Evolutionary conservation across 495 filamentous ascomycete species (phyloP).

Genomic region (Lentithecium fluviatile): DNA sequence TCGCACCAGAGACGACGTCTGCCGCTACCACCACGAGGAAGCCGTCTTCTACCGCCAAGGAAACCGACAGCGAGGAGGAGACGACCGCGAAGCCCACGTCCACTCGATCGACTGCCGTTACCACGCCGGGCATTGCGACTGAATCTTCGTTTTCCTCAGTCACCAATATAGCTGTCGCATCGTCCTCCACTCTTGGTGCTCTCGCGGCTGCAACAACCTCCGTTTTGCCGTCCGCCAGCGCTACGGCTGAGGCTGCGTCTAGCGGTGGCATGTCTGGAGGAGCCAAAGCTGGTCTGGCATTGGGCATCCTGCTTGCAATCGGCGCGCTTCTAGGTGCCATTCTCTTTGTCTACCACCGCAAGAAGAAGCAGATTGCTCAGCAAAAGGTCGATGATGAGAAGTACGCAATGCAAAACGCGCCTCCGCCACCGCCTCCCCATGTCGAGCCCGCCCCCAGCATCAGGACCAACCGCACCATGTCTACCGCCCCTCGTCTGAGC

Average conservation of each 20-base stretch:
- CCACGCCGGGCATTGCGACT: not conserved
- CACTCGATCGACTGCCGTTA: not conserved
- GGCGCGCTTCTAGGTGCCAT: constrained; percentile 59
- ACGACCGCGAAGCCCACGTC: constrained; percentile 22
- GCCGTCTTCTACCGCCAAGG: not conserved
- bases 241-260: constrained; percentile 36
- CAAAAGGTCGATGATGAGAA: constrained; percentile 59
- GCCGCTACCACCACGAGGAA: no score
- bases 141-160: not conserved
- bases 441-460: constrained; percentile 33
- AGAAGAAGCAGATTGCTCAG: constrained; percentile 55
- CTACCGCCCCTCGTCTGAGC: constrained; percentile 71
- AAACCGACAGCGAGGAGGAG: constrained; percentile 9
- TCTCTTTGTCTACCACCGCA: constrained; percentile 65
- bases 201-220: constrained; percentile 6
- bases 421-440: constrained; percentile 28
- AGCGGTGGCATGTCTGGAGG: constrained; percentile 57
- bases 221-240: constrained; percentile 36
- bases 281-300: constrained; percentile 78
- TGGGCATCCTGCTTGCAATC: constrained; percentile 70
- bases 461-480: constrained; percentile 45
- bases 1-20: not conserved
- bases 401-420: constrained; percentile 47
- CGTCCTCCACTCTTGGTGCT: constrained; percentile 2
- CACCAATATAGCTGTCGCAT: not conserved